phyloP scores from a whole-genome alignment of 768 basidiomycete genomes.

The Rossbeevera mucosa region DNA sequence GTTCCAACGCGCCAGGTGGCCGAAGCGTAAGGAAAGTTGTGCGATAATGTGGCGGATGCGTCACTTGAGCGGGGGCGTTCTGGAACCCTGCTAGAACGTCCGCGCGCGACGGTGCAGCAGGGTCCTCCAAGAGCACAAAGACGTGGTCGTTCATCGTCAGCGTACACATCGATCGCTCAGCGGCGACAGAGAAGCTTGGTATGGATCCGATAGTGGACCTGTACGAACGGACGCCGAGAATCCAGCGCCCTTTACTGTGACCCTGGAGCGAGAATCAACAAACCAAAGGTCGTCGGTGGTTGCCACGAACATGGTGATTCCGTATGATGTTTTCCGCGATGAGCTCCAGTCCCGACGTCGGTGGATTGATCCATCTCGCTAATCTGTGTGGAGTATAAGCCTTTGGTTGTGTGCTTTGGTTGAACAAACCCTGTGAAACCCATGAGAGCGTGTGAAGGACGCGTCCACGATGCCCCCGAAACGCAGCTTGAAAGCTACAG shows the following conservation, averaged over 20 bases:
- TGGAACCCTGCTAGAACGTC: constrained; percentile 44
- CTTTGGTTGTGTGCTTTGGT: not conserved
- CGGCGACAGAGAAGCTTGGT: constrained; percentile 43
- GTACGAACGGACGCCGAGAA: constrained; percentile 65
- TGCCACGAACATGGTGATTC: constrained; percentile 59
- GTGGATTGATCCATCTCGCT: constrained; percentile 82
- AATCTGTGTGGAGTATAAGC: constrained; percentile 42
- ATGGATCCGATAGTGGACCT: constrained; percentile 64
- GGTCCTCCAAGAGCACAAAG: constrained; percentile 76
- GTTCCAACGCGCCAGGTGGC: constrained; percentile 72
- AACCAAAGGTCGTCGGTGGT: constrained; percentile 5
- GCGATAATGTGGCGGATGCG: constrained; percentile 55
- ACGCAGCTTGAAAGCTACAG: constrained; percentile 36
- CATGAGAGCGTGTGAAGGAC: constrained; percentile 31
- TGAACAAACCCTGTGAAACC: constrained; percentile 56
- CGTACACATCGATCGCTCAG: constrained; percentile 69
- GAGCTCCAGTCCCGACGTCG: constrained; percentile 61
- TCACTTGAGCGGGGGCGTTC: constrained; percentile 29
- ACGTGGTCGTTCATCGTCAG: constrained; percentile 78
- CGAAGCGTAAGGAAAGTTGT: constrained; percentile 72
- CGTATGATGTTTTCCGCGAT: constrained; percentile 63
- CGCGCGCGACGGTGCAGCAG: constrained; percentile 59
- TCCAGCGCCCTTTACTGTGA: constrained; percentile 58
- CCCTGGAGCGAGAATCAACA: constrained; percentile 42
- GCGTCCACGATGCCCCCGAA: constrained; percentile 34